Evolutionary conservation across 305 asterid species (phyloP).

Genomic region (Solanum hybrid): DNA sequence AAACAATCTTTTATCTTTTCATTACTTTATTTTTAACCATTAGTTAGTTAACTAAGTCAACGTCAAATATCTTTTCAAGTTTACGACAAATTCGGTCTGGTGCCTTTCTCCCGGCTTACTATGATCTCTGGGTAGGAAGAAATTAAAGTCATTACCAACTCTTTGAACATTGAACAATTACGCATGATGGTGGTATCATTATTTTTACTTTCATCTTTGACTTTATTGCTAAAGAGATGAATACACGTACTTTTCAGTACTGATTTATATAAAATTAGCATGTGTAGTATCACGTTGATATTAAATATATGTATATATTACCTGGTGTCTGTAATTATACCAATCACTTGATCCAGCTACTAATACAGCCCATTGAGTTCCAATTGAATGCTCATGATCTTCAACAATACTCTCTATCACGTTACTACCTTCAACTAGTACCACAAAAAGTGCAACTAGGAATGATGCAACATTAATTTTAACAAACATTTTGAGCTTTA

Average conservation of each 20-base stretch:
- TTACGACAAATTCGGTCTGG: neutral
- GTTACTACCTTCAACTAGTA: neutral
- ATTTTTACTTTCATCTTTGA: too few species aligned
- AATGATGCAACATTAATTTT: neutral
- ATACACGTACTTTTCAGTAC: too few species aligned
- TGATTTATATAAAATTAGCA: neutral
- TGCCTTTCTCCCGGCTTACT: neutral
- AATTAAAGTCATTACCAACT: too few species aligned
- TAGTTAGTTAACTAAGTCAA: neutral
- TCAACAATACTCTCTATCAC: slow-evolving; percentile 15
- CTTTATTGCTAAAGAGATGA: neutral
- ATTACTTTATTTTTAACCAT: neutral
- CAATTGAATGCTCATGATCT: slow-evolving; percentile 34
- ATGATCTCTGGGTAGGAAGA: too few species aligned
- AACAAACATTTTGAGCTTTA: neutral
- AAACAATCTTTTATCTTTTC: neutral
- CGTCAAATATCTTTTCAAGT: neutral
- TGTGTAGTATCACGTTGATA: neutral
- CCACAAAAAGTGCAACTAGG: neutral
- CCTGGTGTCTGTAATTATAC: slow-evolving; percentile 93
- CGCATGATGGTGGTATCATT: too few species aligned
- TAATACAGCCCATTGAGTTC: slow-evolving; percentile 83
- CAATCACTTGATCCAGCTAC: slow-evolving; percentile 74
- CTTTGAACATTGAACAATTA: too few species aligned
- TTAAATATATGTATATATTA: slow-evolving; percentile 6